phyloP scores from a whole-genome alignment of 2,329 filamentous ascomycete species.

The Emergomyces orientalis region DNA sequence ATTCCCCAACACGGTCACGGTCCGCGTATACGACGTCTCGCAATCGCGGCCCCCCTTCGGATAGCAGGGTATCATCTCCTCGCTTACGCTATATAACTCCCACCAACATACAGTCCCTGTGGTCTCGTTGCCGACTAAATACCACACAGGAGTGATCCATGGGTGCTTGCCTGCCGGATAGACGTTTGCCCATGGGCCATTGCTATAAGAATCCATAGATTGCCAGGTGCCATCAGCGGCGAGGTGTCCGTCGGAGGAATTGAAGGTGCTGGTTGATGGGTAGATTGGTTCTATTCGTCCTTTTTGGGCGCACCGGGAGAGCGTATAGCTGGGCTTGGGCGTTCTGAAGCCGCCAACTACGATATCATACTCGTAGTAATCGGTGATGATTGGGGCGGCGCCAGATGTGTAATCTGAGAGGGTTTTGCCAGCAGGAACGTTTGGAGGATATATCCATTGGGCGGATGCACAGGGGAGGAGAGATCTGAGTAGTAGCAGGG shows the following conservation, averaged over 20 bases:
- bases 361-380: slow-evolving; percentile 3
- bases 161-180: slow-evolving; percentile 1
- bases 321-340: neutral
- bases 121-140: slow-evolving; percentile 1
- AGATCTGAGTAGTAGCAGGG: neutral
- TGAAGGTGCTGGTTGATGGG: slow-evolving; percentile 4
- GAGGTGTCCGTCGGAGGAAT: neutral
- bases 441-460: slow-evolving; percentile 4
- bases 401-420: slow-evolving; percentile 6
- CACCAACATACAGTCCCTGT: slow-evolving; percentile 5
- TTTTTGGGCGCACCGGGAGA: slow-evolving; percentile 5
- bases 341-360: slow-evolving; percentile 4
- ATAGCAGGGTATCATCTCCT: neutral
- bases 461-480: neutral
- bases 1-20: slow-evolving; percentile 4
- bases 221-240: slow-evolving; percentile 6
- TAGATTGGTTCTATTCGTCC: slow-evolving; percentile 6
- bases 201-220: neutral
- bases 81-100: slow-evolving; percentile 1
- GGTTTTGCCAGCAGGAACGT: neutral
- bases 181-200: neutral
- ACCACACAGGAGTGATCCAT: neutral
- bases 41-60: neutral
- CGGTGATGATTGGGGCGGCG: neutral
- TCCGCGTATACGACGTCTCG: neutral